phyloP scores from a whole-genome alignment of 1,139 yeast genomes.

The Suhomyces ambrosiae region DNA sequence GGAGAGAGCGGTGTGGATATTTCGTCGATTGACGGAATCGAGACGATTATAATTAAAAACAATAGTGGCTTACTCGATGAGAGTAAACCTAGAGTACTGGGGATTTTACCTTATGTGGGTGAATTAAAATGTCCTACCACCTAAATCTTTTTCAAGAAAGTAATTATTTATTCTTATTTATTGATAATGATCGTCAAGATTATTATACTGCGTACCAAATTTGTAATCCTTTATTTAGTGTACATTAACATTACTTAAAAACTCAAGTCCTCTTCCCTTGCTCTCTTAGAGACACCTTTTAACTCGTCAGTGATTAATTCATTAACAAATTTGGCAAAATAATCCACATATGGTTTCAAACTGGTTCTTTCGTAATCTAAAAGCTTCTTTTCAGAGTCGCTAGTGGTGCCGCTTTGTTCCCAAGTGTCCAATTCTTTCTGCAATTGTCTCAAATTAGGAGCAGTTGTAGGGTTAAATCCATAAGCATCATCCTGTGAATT shows the following conservation, averaged over 20 bases:
- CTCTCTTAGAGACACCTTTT: slow-evolving; percentile 45
- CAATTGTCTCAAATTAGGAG: slow-evolving; percentile 72
- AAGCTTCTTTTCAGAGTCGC: slow-evolving; percentile 24
- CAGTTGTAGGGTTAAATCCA: slow-evolving; percentile 74
- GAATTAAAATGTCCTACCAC: slow-evolving; percentile 25
- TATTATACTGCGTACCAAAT: background rate
- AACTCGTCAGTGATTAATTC: slow-evolving; percentile 59
- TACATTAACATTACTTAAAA: slow-evolving; percentile 27
- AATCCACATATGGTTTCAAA: slow-evolving; percentile 72
- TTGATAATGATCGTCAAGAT: background rate
- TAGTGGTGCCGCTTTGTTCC: slow-evolving; percentile 36
- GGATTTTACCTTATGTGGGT: slow-evolving; percentile 17
- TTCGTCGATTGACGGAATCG: slow-evolving; percentile 17
- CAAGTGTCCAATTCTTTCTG: slow-evolving; percentile 56
- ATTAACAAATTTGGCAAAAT: slow-evolving; percentile 66
- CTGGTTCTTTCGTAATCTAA: slow-evolving; percentile 66
- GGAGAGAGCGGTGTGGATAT: slow-evolving; percentile 12
- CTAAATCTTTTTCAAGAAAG: too few relatives aligned
- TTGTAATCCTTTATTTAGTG: background rate
- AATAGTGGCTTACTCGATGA: slow-evolving; percentile 41
- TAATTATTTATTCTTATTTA: slow-evolving; percentile 3
- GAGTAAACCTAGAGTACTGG: slow-evolving; percentile 15
- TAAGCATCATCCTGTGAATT: slow-evolving; percentile 42
- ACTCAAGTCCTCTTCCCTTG: slow-evolving; percentile 37
- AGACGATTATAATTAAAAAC: slow-evolving; percentile 42